Evolutionary conservation across 78 protist species (phyloP), one percentile per base, ranked within the genome.

Genomic region (Dictyostelium citrinum): DNA sequence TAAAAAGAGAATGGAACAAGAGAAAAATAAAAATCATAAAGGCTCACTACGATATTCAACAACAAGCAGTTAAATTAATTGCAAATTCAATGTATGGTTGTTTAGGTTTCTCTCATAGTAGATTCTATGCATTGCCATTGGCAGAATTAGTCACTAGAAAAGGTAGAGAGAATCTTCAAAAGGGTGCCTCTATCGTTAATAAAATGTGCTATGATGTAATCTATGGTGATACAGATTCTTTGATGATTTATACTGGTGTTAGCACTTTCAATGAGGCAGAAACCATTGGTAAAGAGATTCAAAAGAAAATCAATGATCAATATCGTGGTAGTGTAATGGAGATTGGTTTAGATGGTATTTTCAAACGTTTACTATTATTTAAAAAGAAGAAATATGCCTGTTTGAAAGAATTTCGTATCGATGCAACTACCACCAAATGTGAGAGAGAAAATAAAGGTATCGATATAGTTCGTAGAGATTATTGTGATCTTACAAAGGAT

Each of bases 191-290:
- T 24, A 35, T 67, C 43, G 51, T 84, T 43, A 27, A n/a, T 8
- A 11, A 76, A 83, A 77, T 94, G 67, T 20, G 41, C 33, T 93
- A 96, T 27, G 91, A 95, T 29, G 99, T 99, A 27, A 93, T 99
- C 51, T 99, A 99, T 85, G 99, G 99, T n/a, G 99, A 99, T 97
- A 99, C 99, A 2, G 99, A 99, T 90, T 98, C 99, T 0, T 43
- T 99, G 24, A 99, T 99, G 99, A 49, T 99, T 31, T 74, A 98
- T 85, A 95, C 99, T 75, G 91, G 55, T 43, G 84, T 43, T 6
- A 20, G 20, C n/a, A 95, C 82, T 10, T 33, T 82, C 74, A 78
- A 74, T n/a, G 98, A 96, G 0, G 99, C 97, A 31, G 55, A 27
- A 37, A 16, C 33, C 17, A 86, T 97, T 33, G 99, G 98, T 76